Evolutionary conservation across 2,329 filamentous ascomycete genomes (phyloP), one percentile per base, ranked within the genome.

Genomic region (Epichloe coenophiala): DNA sequence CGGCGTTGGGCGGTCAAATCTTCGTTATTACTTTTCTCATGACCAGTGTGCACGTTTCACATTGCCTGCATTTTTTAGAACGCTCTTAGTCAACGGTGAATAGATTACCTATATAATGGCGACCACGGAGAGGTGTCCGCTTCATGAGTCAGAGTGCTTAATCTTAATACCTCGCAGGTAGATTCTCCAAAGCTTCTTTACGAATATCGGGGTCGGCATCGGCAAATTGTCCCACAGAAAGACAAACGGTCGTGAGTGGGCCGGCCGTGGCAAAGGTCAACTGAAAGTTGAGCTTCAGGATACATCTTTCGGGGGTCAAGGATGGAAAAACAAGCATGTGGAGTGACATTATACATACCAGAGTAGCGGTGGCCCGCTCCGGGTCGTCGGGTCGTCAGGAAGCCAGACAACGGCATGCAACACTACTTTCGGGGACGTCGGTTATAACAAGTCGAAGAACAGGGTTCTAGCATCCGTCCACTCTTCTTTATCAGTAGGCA

Each of bases 1-100:
- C 42, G 45, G 42, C 40, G 41, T 48, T 45, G 35, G 49, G 46
- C 45, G 46, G 50, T 40, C 50, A 37, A 31, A 17, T 21, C 17
- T 35, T 23, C 8, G 33, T 33, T 19, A 13, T 40, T 12, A 17
- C 27, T 37, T 40, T 40, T 43, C 13, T 31, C 31, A 31, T 31
- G 33, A 15, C 23, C 41, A 39, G 45, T 33, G 31, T 38, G 49
- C 40, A 42, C 50, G 27, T 15, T 37, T 36, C 27, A 47, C 35
- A 21, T 42, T 41, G 27, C 31, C 35, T 48, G 38, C 39, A 45
- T 39, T 48, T 11, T 23, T 23, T 41, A 45, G 41, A 40, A 48
- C 36, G 35, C 4, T 36, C 12, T 41, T 36, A 33, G 40, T 21
- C 39, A 2, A 47, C 40, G 23, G 21, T 39, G 4, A 47, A 37